Evolutionary conservation across 352 stramenopile species (phyloP).

Genomic region (Pythium aquatile): DNA sequence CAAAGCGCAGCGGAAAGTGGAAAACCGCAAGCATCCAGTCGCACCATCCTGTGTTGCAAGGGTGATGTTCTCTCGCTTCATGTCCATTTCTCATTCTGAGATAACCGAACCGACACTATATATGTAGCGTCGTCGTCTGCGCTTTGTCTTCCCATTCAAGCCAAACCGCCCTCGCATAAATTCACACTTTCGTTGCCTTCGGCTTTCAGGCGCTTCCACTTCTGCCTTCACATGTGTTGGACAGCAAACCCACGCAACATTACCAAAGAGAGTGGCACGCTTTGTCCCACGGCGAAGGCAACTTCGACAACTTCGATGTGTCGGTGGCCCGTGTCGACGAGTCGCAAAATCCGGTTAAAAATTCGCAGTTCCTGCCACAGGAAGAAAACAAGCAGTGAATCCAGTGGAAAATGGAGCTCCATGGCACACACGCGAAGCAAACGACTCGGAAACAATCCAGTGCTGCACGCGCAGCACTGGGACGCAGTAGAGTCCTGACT

Average conservation of each 20-base stretch:
- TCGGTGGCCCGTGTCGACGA: background rate
- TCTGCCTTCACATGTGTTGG: background rate
- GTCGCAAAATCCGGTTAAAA: background rate
- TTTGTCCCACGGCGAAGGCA: background rate
- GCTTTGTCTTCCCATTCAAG: background rate
- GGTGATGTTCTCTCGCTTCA: background rate
- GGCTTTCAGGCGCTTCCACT: background rate
- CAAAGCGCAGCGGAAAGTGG: background rate
- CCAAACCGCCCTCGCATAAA: background rate
- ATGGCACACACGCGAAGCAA: background rate
- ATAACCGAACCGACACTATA: background rate
- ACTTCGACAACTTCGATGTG: background rate
- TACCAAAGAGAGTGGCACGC: background rate
- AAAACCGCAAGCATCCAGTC: background rate
- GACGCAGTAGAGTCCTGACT: background rate
- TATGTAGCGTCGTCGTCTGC: background rate
- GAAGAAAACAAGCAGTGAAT: background rate
- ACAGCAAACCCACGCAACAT: background rate
- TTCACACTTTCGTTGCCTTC: background rate
- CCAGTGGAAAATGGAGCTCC: background rate
- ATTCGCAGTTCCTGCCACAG: background rate
- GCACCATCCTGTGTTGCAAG: background rate
- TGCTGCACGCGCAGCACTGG: background rate
- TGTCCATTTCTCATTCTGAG: slow-evolving; percentile 1
- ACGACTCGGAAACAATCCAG: background rate